Evolutionary conservation across 1,139 yeast species (phyloP).

Genomic region (Suhomyces ambrosiae): DNA sequence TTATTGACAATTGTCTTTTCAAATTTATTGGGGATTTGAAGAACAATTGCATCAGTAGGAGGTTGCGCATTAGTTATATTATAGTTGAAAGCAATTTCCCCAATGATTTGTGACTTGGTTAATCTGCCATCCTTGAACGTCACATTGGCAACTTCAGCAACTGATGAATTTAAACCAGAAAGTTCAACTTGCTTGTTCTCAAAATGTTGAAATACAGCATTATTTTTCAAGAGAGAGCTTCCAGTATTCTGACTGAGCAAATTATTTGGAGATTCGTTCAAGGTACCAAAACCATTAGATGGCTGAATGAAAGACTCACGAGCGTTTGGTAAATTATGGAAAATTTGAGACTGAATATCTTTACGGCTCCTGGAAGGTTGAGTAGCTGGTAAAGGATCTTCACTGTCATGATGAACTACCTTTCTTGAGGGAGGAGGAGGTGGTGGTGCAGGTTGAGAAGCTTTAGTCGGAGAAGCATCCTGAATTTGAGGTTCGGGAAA

Average conservation of each 20-base stretch:
- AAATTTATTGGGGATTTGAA: constrained; percentile 37
- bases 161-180: constrained; percentile 69
- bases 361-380: constrained; percentile 30
- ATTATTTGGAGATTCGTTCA: constrained; percentile 10
- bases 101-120: constrained; percentile 61
- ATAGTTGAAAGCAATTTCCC: constrained; percentile 79
- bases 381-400: constrained; percentile 14
- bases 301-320: constrained; percentile 38
- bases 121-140: constrained; percentile 66
- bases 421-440: constrained; percentile 80
- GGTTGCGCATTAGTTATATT: constrained; percentile 27
- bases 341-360: constrained; percentile 56
- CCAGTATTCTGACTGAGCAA: constrained; percentile 31
- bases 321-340: constrained; percentile 51
- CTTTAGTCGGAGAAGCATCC: constrained; percentile 9
- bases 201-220: constrained; percentile 48
- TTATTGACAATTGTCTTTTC: constrained; percentile 46
- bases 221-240: constrained; percentile 25
- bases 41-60: constrained; percentile 20
- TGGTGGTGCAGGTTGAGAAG: constrained; percentile 34
- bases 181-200: constrained; percentile 36
- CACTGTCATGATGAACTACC: constrained; percentile 31
- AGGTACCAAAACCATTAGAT: constrained; percentile 11
- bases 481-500: constrained; percentile 23
- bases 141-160: constrained; percentile 82